Conservation (phyloP, 257 asterid species). For the Ballota nigra region DNA sequence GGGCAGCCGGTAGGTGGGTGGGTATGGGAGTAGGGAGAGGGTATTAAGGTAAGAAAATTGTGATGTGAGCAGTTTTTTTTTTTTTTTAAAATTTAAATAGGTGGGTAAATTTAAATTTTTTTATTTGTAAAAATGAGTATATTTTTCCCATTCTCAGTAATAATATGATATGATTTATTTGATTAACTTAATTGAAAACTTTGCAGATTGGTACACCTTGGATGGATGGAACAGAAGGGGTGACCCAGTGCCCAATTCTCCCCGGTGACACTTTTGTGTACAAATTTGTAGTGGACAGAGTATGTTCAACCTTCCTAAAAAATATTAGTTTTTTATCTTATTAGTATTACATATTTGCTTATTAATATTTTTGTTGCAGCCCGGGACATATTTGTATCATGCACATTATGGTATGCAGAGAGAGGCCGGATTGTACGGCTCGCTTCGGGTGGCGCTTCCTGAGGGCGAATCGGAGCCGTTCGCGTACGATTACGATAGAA, state of each 20-base stretch:
- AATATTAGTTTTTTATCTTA: too few species aligned
- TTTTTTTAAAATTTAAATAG: too few species aligned
- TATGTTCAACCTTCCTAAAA: conserved; percentile 14
- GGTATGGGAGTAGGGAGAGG: too few species aligned
- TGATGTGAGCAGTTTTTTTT: too few species aligned
- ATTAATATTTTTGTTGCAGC: conserved; percentile 36
- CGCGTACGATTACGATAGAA: conserved; percentile 60
- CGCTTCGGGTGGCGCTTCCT: conserved; percentile 58
- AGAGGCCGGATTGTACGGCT: conserved; percentile 72
- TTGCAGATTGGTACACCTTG: conserved; percentile 81
- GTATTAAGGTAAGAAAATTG: too few species aligned
- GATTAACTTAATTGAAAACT: too few species aligned
- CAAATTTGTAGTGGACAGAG: conserved; percentile 80
- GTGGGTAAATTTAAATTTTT: too few species aligned
- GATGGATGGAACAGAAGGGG: conserved; percentile 97
- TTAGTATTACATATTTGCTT: background rate
- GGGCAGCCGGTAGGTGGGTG: too few species aligned
- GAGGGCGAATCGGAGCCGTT: conserved; percentile 69
- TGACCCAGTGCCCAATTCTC: conserved; percentile 84
- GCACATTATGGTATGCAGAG: conserved; percentile 97
- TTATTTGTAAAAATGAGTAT: too few species aligned
- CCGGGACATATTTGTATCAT: conserved; percentile 85
- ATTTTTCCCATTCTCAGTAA: background rate
- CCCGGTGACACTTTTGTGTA: conserved; percentile 81
- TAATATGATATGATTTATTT: background rate